Evolutionary conservation across 2,329 filamentous ascomycete species (phyloP), one percentile per base, ranked within the genome.

Genomic region (Aspergillus tubingensis): DNA sequence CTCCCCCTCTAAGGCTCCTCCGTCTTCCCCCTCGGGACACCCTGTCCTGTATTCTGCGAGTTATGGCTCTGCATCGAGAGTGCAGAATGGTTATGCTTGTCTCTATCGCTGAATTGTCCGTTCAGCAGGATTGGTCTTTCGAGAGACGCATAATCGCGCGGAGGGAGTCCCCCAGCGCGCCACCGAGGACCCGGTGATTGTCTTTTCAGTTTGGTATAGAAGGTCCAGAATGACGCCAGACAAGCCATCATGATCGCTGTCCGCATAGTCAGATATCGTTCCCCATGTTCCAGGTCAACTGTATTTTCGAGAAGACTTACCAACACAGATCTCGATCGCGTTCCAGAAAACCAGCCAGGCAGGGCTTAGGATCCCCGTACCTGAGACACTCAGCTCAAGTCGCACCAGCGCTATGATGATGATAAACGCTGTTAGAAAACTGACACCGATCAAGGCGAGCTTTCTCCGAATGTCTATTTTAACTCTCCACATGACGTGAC

Each of bases 181-280:
- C 32, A 13, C 32, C 32, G 32, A 36, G 32, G 32, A 13, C 10
- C 32, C 11, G 11, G 32, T 15, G 32, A 36, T 11, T 11, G 32
- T 13, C 41, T 44, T 13, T 56, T 52, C 21, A 17, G 25, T 23
- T 44, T 56, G 8, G 58, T 60, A 19, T 60, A 57, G 5, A 60
- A 43, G 2, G 58, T 60, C 58, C 58, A 60, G 39, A 57, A 60
- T 2, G 58, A 56, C 15, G 58, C 53, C 8, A 60, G 47, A 8
- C 53, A 60, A 1, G 52, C 52, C 23, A 60, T 53, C 32, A 60
- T 52, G 21, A 60, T 48, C 7, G 53, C 52, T 60, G 11, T 21
- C 2, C 41, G 8, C 41, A 44, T 5, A 21, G 41, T 44, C 19
- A 44, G 41, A 43, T 32, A 17, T 8, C 5, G 3, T n/a, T n/a